Percentiles rank a stretch among this genome's conserved stretches.
Evolutionary conservation across 2,329 filamentous ascomycete species (phyloP).

Genomic region (Apiospora koreana): DNA sequence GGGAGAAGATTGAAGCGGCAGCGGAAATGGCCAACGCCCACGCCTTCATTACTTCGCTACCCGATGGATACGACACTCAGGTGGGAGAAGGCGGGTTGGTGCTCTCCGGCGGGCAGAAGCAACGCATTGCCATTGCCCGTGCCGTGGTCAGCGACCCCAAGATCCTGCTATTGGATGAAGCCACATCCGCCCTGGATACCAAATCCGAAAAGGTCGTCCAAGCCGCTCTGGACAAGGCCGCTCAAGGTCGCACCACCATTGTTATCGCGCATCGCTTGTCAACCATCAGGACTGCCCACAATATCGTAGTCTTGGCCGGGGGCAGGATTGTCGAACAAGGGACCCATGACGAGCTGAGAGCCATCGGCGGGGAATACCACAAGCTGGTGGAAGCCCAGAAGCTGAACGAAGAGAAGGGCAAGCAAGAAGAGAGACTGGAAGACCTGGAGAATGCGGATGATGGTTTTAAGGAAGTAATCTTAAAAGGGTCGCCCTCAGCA

Average conservation of each 20-base stretch:
- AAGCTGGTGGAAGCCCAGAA: conserved; percentile 66
- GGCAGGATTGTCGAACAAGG: conserved; percentile 92
- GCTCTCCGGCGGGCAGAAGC: conserved; percentile 43
- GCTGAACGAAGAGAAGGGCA: not conserved
- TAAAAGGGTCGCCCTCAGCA: not conserved
- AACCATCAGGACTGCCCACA: conserved; percentile 90
- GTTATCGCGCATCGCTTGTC: conserved; percentile 93
- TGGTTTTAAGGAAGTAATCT: too few species aligned
- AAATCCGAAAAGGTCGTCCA: conserved; percentile 94
- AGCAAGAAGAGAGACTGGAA: too few species aligned
- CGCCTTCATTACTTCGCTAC: conserved; percentile 52
- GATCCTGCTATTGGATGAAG: conserved; percentile 89
- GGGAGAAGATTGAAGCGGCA: conserved; percentile 72
- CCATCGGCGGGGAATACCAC: conserved; percentile 71
- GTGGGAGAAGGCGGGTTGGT: conserved; percentile 35
- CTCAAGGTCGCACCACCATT: conserved; percentile 87
- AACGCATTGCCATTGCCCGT: conserved; percentile 45
- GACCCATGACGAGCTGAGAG: conserved; percentile 77
- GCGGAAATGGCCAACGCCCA: conserved; percentile 52
- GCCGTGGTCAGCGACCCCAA: conserved; percentile 65
- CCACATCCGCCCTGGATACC: conserved; percentile 90
- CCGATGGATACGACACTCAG: conserved; percentile 46
- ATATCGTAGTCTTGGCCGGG: conserved; percentile 88
- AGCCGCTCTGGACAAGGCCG: conserved; percentile 82
- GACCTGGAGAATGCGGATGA: not conserved